Evolutionary conservation across 495 filamentous ascomycete genomes (phyloP).

Genomic region (Penicillium nucicola): DNA sequence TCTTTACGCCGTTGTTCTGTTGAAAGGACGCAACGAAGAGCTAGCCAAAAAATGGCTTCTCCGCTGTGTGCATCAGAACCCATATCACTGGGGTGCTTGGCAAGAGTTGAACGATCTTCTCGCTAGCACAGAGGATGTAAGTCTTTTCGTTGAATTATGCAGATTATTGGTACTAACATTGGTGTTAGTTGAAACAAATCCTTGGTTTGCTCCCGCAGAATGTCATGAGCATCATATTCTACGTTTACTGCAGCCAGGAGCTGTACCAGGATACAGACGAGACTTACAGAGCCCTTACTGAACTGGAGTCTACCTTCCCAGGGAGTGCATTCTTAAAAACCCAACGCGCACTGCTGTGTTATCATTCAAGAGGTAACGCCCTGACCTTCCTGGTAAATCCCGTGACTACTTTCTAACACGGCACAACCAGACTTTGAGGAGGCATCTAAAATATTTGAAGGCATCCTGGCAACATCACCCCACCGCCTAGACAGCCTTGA

Average conservation of each 20-base stretch:
- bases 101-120: conserved; percentile 77
- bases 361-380: conserved; percentile 72
- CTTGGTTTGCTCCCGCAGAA: conserved; percentile 72
- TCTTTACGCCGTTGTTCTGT: conserved; percentile 86
- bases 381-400: not conserved
- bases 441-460: conserved; percentile 80
- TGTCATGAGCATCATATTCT: conserved; percentile 89
- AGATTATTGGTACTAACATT: conserved; percentile 11
- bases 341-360: conserved; percentile 80
- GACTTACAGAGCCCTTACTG: conserved; percentile 65
- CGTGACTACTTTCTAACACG: too few species aligned
- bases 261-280: conserved; percentile 78
- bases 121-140: conserved; percentile 77
- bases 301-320: conserved; percentile 81
- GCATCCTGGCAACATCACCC: conserved; percentile 75
- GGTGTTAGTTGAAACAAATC: conserved; percentile 52
- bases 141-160: conserved; percentile 23
- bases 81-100: conserved; percentile 98
- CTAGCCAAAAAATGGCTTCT: conserved; percentile 79
- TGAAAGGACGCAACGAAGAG: conserved; percentile 84
- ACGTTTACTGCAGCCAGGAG: conserved; percentile 84
- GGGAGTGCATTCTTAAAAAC: conserved; percentile 84
- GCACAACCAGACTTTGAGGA: conserved; percentile 65
- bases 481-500: conserved; percentile 88
- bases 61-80: conserved; percentile 77